A percentile compares a stretch with the other conserved stretches of the same genome.
These are phyloP conservation scores for Erodium maritimum DNA, from an alignment of 345 rosid species.

Conservation along the genomic window DNA sequence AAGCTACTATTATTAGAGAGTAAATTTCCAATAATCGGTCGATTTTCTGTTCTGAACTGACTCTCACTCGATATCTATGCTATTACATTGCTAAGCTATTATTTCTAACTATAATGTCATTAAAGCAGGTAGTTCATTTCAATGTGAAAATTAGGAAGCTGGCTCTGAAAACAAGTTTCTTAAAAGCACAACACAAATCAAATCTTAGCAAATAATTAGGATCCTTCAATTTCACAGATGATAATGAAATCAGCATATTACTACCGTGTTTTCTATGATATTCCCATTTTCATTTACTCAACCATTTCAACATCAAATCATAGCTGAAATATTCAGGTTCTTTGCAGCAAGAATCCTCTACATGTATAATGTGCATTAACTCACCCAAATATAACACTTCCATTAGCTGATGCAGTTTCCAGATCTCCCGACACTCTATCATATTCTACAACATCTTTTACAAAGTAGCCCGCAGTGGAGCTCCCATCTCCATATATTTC, in stretches of 20 bases:
- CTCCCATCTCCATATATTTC: conserved; percentile 97
- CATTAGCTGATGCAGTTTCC: conserved; percentile 65
- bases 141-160: not conserved
- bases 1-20: no score
- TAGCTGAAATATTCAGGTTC: not conserved
- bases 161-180: not conserved
- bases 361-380: conserved; percentile 9
- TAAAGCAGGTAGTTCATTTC: not conserved
- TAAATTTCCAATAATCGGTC: no score
- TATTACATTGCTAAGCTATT: no score
- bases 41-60: no score
- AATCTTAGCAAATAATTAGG: not conserved
- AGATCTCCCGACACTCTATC: conserved; percentile 87
- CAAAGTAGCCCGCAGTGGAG: conserved; percentile 80
- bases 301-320: not conserved
- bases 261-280: no score
- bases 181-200: not conserved
- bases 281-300: not conserved
- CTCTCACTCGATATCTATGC: no score
- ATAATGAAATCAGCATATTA: no score
- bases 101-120: not conserved
- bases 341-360: not conserved
- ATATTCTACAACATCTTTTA: conserved; percentile 63
- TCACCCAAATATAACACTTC: conserved; percentile 84
- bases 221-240: not conserved